Evolutionary conservation across 805 yeast genomes (phyloP), one percentile per base, ranked within the genome.

Genomic region (Candida tallmaniae): DNA sequence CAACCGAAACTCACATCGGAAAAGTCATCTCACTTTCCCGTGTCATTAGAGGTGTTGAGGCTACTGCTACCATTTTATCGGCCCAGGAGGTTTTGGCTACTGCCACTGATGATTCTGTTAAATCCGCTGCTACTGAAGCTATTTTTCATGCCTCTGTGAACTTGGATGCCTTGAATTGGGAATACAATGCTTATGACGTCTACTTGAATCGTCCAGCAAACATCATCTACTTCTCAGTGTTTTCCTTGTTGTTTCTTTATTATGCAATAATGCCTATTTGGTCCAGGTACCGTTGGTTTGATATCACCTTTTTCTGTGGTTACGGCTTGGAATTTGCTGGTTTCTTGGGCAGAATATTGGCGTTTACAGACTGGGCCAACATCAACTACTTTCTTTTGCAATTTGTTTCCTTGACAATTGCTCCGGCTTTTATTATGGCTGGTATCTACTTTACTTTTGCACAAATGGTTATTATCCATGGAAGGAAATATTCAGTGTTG

Each of bases 341-440:
- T 7, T 62, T 57, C 31, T 40, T 63, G 38, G 68, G 67, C 5
- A 50, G 70, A 39, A 47, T 59, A 2, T 42, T 62, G 25, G 42
- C 58, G 6, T 43, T 62, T 30, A 32, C 31, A 15, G 57, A 58
- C 44, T 41, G 43, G 36, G 41, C 50, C 5, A 35, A 46, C 27
- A 20, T 43, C 13, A 34, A 43, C 32, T 47, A 27, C 29, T 63
- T 50, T 36, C 44, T 61, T 23, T 31, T 57, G 19, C 66, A 62
- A 40, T 54, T 50, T 35, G 49, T 60, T 17, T 31, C 51, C 2
- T 52, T 63, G 38, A 61, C 68, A 4, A 45, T 63, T 17, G 56
- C 66, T 1, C 68, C 70, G 4, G 68, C 67, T 3, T 61, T 63
- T 31, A 42, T 62, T 23, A 63, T 63, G 70, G 70, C 55, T 3